Evolutionary conservation across 148 eudicot genomes (phyloP), one percentile per base, ranked within the genome.

Genomic region (Rhododendron griersonianum): DNA sequence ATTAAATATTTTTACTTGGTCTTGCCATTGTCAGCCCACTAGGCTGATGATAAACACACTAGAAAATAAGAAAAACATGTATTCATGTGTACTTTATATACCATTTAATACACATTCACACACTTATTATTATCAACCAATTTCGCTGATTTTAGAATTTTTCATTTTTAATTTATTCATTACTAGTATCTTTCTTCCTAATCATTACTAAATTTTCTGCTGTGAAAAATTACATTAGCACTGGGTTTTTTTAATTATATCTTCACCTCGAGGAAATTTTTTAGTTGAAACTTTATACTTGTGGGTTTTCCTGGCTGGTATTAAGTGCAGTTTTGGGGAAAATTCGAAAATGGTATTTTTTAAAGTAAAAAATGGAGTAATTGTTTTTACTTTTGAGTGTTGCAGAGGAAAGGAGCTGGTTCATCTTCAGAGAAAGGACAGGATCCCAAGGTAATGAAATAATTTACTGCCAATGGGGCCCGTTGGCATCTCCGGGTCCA

Each of bases 401-500:
- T 85, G 91, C 94, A 95, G 98, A 94, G 93, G 85, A 93, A 88
- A 28, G 96, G 92, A 37, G 63, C 89, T 90, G 96, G 95, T 89
- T 91, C 89, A 69, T 92, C 91, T 83, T 95, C 99, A 88, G 95
- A 93, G 50, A 95, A 90, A 91, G 90, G 90, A 28, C 91, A 93
- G 74, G 99, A 97, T 93, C 93, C 99, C 44, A 97, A 97, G 98
- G 99, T 97, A 81, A 81, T 37, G 15, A 30, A 18, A 81, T 81
- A 18, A 11, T 6, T 80, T 23, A 7, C 0, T 0, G 23, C 51
- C 39, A 16, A 15, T 75, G 18, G 50, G 50, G 1, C 50, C 48
- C 10, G 11, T 45, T 45, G 48, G 10, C 11, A 7, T 45, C 48
- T 45, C 48, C 11, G 6, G 44, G 44, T 45, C 9, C 48, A 45